phyloP scores from a whole-genome alignment of 495 filamentous ascomycete genomes.

The Rhypophila decipiens region DNA sequence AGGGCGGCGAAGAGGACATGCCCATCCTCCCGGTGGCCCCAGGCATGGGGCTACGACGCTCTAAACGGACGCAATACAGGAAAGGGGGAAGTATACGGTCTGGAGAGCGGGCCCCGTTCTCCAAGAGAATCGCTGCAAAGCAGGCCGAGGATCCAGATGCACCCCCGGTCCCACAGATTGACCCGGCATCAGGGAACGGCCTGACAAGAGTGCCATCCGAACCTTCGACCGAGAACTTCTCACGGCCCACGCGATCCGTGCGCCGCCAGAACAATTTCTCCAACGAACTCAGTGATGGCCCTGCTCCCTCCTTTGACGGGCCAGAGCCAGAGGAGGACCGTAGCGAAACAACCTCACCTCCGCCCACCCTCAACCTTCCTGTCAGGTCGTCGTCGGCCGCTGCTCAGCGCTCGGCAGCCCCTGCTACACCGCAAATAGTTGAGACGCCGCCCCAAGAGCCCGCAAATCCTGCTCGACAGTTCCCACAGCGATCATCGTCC shows the following conservation, averaged over 20 bases:
- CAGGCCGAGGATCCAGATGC: constrained; percentile 55
- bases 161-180: constrained; percentile 37
- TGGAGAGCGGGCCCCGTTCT: constrained; percentile 50
- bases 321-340: constrained; percentile 9
- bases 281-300: constrained; percentile 15
- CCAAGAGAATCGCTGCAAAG: constrained; percentile 57
- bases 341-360: constrained; percentile 11
- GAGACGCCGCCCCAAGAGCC: constrained; percentile 55
- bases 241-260: constrained; percentile 39
- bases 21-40: constrained; percentile 76
- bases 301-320: neutral
- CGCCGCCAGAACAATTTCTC: constrained; percentile 39
- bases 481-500: constrained; percentile 51
- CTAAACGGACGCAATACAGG: constrained; percentile 87
- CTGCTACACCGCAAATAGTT: constrained; percentile 58
- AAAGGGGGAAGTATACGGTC: constrained; percentile 62
- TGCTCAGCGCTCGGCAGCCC: constrained; percentile 10
- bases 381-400: constrained; percentile 18
- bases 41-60: constrained; percentile 74
- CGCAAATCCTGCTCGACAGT: constrained; percentile 25
- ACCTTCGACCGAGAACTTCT: constrained; percentile 57
- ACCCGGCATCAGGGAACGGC: constrained; percentile 47
- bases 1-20: constrained; percentile 56
- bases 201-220: constrained; percentile 71
- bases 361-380: constrained; percentile 16